Evolutionary conservation across 2,329 filamentous ascomycete species (phyloP), one percentile per base, ranked within the genome.

Genomic region (Fusarium dlaminii): DNA sequence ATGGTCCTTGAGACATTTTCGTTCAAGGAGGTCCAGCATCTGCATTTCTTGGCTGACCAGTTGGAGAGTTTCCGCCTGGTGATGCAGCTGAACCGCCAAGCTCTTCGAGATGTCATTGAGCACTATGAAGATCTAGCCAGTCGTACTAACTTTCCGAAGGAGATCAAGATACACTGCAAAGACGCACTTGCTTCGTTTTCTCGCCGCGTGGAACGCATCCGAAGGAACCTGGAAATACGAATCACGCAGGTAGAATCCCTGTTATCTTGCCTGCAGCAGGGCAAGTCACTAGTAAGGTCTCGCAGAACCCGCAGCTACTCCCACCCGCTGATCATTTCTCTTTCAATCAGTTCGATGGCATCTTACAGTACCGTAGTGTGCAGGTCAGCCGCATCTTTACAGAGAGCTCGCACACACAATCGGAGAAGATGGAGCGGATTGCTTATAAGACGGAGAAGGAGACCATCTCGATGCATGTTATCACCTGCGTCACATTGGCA

Each of bases 401-500:
- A 2, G 60, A 58, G 14, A 63, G 42, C 8, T 63, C 60, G 0
- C 42, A 32, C 1, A 32, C 2, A 0, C 60, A 63, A 17, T 58
- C 52, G 18, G 32, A n/a, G 1, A 63, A 58, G 51, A 63, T 63
- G 42, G 52, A 63, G 8, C 22, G 20, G 0, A 87, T 89, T n/a
- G 87, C 87, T 0, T 77, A 85, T 27, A 86, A 88, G 49, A 86
- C 84, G 18, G 86, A 87, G 72, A 0, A 42, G 0, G 46, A 49
- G 6, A 49, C 29, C 0, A 49, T 49, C 3, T 49, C 46, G 29
- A 49, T 49, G 46, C 46, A 49, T 3, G 14, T 49, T 0, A 2
- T 49, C 0, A 49, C 46, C 0, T 49, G 29, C 10, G 46, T 49
- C 20, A 49, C 46, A 17, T 0, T 49, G 1, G 46, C 46, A 0